Evolutionary conservation across 192 early-diverging fungal species (phyloP), one percentile per base, ranked within the genome.

Genomic region (Allomyces javanicus): DNA sequence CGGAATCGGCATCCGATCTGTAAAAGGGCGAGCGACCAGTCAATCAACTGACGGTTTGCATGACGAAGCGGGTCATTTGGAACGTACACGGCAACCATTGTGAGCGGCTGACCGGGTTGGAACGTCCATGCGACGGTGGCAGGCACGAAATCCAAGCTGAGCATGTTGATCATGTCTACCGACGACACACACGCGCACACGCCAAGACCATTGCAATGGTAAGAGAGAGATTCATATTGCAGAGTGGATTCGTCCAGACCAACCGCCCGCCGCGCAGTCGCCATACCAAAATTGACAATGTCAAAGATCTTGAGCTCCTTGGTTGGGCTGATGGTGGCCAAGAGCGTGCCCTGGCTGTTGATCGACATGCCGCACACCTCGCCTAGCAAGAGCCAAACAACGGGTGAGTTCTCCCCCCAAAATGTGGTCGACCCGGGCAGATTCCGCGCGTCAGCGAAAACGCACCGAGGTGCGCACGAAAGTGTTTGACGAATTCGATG

Each of bases 401-500:
- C 33, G 33, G 33, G 33, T 40, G 9, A 40, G 33, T 9, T 40
- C 7, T 40, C 33, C 33, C 3, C 33, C 33, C 33, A 40, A 7
- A 7, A 40, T 40, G 33, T 0, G 7, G 33, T 40, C 7, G 33
- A 40, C 9, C 33, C 9, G 33, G 33, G 4, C 33, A 9, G 3
- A 3, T 3, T 7, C 33, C 33, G 33, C 33, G 33, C n/a, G 40
- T n/a, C 24, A 14, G 58, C 27, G 10, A 64, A 10, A 9, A 64
- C 62, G 79, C 78, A 67, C 84, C 85, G 11, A 96, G 63, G 74
- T 97, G 94, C 0, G 94, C 83, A 9, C 91, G 79, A 72, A 89
- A 99, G 72, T 96, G 93, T 76, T 99, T 99, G 43, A 96, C 94
- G 81, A 99, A 99, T 74, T 99, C 96, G 61, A 99, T 88, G 14